Evolutionary conservation across 2,329 filamentous ascomycete species (phyloP), one percentile per base, ranked within the genome.

Genomic region (Sarocladiaceae sp.): DNA sequence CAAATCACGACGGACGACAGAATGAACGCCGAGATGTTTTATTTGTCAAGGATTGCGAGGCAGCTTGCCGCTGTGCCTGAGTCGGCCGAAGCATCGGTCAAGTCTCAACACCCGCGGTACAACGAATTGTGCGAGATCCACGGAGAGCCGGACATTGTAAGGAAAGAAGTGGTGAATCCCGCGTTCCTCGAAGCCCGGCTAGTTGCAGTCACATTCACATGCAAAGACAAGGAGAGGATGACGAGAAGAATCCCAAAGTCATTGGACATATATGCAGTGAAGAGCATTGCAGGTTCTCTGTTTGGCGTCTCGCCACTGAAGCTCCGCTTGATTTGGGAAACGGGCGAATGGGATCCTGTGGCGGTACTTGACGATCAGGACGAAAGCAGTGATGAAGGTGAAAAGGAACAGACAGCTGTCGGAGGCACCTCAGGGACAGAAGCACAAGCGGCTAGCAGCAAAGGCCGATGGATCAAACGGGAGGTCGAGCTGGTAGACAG

Each of bases 21-120:
- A 15, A 73, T 80, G 44, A 93, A 97, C 56, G 89, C 89, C 4
- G 93, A 97, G 55, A 83, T 91, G 56, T 98, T 95, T 61, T 98
- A 98, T 61, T 78, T 97, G 10, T 87, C 83, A 1, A 78, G 85
- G 44, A 93, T 96, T 47, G 85, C 78, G 10, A 82, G 81, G 50
- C 86, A 93, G 58, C 69, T 96, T 31, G 74, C 80, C 1, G 67
- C 72, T 3, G 74, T 79, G 0, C 67, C 78, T 0, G 72, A 78
- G 45, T 62, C 61, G 3, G 63, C 69, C 2, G 74, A 82, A 51
- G 64, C 62, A 1, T 65, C 67, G 1, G 73, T 95, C 0, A 59
- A 85, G 3, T 63, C 60, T 0, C 64, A 68, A 3, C 89, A 97
- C 61, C 82, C 80, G 6, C 75, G 88, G 4, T 97, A 86, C 59